Percentiles rank a stretch among this genome's conserved stretches.
These are phyloP conservation scores for Albugo candida DNA, from an alignment of 352 stramenopile species.

Conservation along the genomic window DNA sequence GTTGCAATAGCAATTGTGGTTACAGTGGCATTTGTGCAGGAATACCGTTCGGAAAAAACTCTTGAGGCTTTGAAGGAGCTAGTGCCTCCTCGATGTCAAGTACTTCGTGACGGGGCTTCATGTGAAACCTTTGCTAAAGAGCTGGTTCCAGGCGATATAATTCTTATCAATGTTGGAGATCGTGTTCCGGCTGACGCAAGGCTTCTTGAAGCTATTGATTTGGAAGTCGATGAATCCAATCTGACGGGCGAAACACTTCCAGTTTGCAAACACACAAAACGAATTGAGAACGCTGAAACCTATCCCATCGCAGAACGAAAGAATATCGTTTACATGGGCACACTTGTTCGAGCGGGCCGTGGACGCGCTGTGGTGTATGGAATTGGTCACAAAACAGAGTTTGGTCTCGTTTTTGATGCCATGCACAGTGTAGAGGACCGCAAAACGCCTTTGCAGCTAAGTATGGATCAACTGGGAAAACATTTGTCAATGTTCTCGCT, in stretches of 20 bases:
- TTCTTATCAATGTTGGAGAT: constrained; percentile 84
- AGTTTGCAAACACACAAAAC: constrained; percentile 43
- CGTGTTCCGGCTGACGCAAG: constrained; percentile 85
- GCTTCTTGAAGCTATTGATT: constrained; percentile 73
- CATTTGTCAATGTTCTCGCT: constrained; percentile 87
- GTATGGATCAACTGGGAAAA: constrained; percentile 93
- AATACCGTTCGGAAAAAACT: constrained; percentile 75
- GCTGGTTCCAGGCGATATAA: constrained; percentile 63
- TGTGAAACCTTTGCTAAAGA: constrained; percentile 55
- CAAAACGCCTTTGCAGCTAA: constrained; percentile 87
- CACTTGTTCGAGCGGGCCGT: constrained; percentile 82
- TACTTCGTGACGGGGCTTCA: constrained; percentile 27
- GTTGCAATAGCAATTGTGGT: constrained; percentile 93
- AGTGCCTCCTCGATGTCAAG: constrained; percentile 51
- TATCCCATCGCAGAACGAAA: constrained; percentile 60
- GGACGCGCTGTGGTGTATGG: constrained; percentile 87
- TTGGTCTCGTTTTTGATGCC: constrained; percentile 89
- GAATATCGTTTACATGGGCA: constrained; percentile 94
- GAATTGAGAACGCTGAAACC: constrained; percentile 41
- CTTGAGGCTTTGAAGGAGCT: constrained; percentile 68
- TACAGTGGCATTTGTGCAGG: constrained; percentile 87
- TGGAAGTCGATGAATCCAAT: constrained; percentile 87
- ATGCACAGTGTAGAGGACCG: constrained; percentile 84
- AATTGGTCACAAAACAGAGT: constrained; percentile 89
- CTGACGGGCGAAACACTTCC: constrained; percentile 86